These are phyloP conservation scores for Phytophthora hybrid DNA, from an alignment of 352 stramenopile genomes.

Conservation along the genomic window DNA sequence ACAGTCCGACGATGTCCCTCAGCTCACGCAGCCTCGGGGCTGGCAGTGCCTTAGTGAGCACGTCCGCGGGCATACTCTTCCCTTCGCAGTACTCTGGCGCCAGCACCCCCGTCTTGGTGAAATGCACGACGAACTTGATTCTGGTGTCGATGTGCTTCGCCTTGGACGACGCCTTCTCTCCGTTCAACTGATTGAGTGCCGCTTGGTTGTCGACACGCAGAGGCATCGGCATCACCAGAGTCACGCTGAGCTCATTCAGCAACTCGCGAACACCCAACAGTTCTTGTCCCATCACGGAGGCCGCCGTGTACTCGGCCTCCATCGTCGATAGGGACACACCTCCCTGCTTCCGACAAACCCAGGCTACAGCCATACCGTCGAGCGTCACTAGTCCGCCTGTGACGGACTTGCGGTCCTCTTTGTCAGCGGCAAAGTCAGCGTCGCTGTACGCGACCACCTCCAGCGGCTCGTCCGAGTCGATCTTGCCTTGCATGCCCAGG, in stretches of 20 bases:
- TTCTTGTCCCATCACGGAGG: conserved; percentile 13
- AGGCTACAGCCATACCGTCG: conserved; percentile 14
- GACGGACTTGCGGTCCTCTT: conserved; percentile 34
- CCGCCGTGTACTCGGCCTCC: conserved; percentile 29
- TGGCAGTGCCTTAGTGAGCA: conserved; percentile 2
- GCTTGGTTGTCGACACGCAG: neutral
- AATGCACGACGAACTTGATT: neutral
- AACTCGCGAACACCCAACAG: conserved; percentile 22
- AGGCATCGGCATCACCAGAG: neutral
- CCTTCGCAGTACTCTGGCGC: neutral
- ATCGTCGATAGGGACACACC: conserved; percentile 25
- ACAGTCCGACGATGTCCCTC: neutral
- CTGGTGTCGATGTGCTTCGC: conserved; percentile 6
- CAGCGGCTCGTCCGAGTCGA: neutral
- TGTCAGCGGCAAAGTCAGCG: conserved; percentile 33
- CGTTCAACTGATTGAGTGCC: neutral
- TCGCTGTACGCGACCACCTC: conserved; percentile 26
- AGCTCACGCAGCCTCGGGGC: no score
- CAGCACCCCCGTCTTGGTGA: neutral
- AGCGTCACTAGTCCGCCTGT: conserved; percentile 21
- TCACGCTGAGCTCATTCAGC: conserved; percentile 2
- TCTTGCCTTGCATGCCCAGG: conserved; percentile 8
- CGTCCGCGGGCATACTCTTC: neutral
- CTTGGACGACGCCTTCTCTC: neutral
- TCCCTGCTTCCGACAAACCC: conserved; percentile 24